Evolutionary conservation across 371 early-diverging fungal species (phyloP).

Genomic region (Rhizomucor pusillus): DNA sequence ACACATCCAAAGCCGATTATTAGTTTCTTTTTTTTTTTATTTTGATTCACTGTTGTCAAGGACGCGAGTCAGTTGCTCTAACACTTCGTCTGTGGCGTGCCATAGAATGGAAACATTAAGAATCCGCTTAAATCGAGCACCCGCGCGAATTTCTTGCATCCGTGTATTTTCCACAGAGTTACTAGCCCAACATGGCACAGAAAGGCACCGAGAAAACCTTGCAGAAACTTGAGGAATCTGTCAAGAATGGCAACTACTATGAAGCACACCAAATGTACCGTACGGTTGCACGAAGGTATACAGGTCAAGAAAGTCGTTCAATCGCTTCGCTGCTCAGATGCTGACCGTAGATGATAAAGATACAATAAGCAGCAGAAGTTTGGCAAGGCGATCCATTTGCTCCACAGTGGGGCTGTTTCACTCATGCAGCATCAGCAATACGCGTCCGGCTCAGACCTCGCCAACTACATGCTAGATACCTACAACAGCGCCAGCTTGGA

Average conservation of each 20-base stretch:
- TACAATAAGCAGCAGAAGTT: constrained; percentile 83
- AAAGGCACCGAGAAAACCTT: constrained; percentile 73
- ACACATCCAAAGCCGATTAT: too few relatives aligned
- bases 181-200: constrained; percentile 40
- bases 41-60: too few relatives aligned
- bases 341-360: too few relatives aligned
- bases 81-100: too few relatives aligned
- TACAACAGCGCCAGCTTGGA: constrained; percentile 68
- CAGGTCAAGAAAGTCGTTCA: not conserved
- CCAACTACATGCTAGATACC: constrained; percentile 76
- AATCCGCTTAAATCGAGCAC: too few relatives aligned
- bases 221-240: constrained; percentile 63
- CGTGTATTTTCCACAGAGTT: too few relatives aligned
- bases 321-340: too few relatives aligned
- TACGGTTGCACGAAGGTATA: constrained; percentile 83
- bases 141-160: too few relatives aligned
- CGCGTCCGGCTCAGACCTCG: constrained; percentile 85
- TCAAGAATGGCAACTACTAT: constrained; percentile 85
- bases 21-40: too few relatives aligned
- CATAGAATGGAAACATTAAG: too few relatives aligned
- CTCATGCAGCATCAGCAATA: constrained; percentile 78
- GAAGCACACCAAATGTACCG: constrained; percentile 94
- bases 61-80: too few relatives aligned
- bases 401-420: constrained; percentile 74
- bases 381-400: constrained; percentile 72